Percentiles rank a stretch among this genome's conserved stretches.
These are phyloP conservation scores for Pilatotrama ljubarskyi DNA, from an alignment of 768 basidiomycete species.

Conservation along the genomic window DNA sequence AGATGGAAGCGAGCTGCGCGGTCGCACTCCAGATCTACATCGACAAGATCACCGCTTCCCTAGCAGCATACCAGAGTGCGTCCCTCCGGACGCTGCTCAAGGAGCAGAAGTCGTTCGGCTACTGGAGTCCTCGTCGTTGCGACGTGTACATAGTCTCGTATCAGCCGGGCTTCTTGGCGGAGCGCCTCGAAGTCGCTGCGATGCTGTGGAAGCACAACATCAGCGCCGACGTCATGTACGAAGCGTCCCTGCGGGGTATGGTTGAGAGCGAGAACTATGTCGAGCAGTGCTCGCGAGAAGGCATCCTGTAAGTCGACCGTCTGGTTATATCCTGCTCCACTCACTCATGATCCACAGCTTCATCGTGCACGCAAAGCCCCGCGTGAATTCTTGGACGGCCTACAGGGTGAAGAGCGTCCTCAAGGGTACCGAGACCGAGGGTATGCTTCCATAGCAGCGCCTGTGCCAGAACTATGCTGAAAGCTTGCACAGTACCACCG, in stretches of 20 bases:
- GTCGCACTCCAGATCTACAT: slow-evolving; percentile 76
- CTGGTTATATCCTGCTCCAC: neutral
- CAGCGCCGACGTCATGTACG: slow-evolving; percentile 88
- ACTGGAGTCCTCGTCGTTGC: slow-evolving; percentile 87
- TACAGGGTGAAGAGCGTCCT: slow-evolving; percentile 86
- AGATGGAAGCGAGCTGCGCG: slow-evolving; percentile 58
- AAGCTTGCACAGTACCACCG: slow-evolving; percentile 45
- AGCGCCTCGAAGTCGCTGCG: slow-evolving; percentile 74
- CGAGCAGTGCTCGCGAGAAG: slow-evolving; percentile 75
- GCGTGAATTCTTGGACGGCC: slow-evolving; percentile 52
- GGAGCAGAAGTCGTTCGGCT: slow-evolving; percentile 81
- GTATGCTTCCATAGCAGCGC: slow-evolving; percentile 39
- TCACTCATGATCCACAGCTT: slow-evolving; percentile 39
- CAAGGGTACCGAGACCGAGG: slow-evolving; percentile 73
- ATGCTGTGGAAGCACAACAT: slow-evolving; percentile 81
- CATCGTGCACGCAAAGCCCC: slow-evolving; percentile 53
- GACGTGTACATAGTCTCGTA: slow-evolving; percentile 86
- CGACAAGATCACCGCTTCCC: slow-evolving; percentile 70
- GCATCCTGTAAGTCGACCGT: slow-evolving; percentile 62
- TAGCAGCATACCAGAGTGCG: slow-evolving; percentile 67
- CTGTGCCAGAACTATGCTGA: slow-evolving; percentile 1
- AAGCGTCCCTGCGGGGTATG: slow-evolving; percentile 54
- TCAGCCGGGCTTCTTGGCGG: slow-evolving; percentile 71
- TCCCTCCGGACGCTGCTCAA: slow-evolving; percentile 71
- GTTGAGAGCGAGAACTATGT: slow-evolving; percentile 62